Percentiles rank a stretch among this genome's conserved stretches.
phyloP scores from a whole-genome alignment of 2,329 filamentous ascomycete species.

The Colletotrichum godetiae region DNA sequence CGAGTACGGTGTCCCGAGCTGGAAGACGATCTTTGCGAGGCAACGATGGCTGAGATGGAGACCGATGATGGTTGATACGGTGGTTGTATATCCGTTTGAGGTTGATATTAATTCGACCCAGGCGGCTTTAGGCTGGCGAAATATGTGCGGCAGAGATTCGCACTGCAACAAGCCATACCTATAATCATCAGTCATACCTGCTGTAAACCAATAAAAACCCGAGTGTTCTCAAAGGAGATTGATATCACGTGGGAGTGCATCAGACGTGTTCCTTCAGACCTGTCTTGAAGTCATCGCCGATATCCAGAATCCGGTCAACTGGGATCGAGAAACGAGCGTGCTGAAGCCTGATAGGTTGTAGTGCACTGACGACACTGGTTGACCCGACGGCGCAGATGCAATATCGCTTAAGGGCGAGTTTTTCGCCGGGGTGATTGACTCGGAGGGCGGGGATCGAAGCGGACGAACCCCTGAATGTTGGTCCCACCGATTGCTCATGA shows the following conservation, averaged over 20 bases:
- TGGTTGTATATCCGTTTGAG: background rate
- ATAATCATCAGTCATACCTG: background rate
- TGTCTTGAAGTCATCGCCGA: background rate
- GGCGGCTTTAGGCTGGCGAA: background rate
- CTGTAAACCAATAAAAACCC: too few relatives aligned
- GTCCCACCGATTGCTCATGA: conserved; percentile 25
- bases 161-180: background rate
- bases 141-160: background rate
- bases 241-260: background rate
- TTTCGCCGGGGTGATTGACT: conserved; percentile 15
- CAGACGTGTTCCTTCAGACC: background rate
- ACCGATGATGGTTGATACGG: background rate
- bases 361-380: background rate
- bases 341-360: background rate
- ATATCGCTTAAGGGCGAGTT: conserved; percentile 1
- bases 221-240: background rate
- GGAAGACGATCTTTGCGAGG: background rate
- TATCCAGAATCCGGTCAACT: background rate
- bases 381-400: background rate
- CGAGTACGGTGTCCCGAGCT: background rate
- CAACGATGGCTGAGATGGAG: background rate
- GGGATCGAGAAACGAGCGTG: background rate
- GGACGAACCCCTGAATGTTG: background rate
- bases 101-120: background rate
- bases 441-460: conserved; percentile 5